phyloP scores from a whole-genome alignment of 1,139 yeast genomes.

The Blastobotrys elegans region DNA sequence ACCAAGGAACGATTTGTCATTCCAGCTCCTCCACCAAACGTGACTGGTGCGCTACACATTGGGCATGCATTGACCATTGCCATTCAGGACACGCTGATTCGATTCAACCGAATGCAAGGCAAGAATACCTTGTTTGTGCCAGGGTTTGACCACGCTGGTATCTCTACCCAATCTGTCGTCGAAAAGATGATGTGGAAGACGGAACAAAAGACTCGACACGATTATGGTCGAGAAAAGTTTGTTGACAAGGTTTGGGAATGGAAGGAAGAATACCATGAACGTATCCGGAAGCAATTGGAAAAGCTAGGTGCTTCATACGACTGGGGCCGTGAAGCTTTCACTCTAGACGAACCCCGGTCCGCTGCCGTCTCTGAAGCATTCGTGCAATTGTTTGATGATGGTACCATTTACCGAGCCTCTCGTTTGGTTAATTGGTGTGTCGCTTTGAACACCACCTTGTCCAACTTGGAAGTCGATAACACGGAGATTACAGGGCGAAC shows the following conservation, averaged over 20 bases:
- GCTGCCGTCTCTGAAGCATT: constrained; percentile 88
- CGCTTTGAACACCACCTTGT: constrained; percentile 87
- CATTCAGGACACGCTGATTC: constrained; percentile 86
- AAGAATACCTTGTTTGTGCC: constrained; percentile 90
- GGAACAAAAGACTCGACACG: constrained; percentile 88
- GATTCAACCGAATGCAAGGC: constrained; percentile 97
- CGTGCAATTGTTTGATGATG: constrained; percentile 53
- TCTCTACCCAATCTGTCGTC: constrained; percentile 97
- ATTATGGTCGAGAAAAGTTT: constrained; percentile 88
- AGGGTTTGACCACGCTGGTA: constrained; percentile 99
- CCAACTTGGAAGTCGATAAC: constrained; percentile 94
- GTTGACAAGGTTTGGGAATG: constrained; percentile 93
- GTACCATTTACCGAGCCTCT: constrained; percentile 89
- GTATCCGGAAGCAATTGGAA: constrained; percentile 79
- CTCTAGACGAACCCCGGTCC: constrained; percentile 73
- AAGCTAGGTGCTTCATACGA: constrained; percentile 95
- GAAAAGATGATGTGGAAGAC: constrained; percentile 93
- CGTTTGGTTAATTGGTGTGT: constrained; percentile 97
- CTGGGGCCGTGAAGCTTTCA: constrained; percentile 92
- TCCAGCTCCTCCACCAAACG: constrained; percentile 99
- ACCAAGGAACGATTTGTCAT: constrained; percentile 80
- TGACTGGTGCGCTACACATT: constrained; percentile 97
- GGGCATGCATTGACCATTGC: constrained; percentile 97
- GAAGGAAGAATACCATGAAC: constrained; percentile 89
- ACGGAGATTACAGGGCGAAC: constrained; percentile 84